These are phyloP conservation scores for Diaporthe helianthi DNA, from an alignment of 2,329 filamentous ascomycete genomes.

Conservation along the genomic window DNA sequence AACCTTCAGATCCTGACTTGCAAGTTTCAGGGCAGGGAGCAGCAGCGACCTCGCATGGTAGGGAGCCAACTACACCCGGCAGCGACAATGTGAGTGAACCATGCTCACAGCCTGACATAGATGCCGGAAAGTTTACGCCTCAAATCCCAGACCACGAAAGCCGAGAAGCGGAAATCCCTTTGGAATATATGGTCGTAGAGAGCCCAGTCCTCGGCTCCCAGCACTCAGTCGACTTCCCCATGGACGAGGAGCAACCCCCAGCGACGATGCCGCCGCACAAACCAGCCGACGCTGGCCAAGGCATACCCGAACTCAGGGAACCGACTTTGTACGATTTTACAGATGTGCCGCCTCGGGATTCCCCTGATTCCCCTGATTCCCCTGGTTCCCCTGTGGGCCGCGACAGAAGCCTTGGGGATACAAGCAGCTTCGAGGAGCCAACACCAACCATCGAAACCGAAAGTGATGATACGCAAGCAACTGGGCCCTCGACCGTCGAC, in stretches of 20 bases:
- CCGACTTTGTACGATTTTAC: background rate
- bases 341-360: no score
- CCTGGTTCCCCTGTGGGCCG: conserved; percentile 3
- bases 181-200: conserved; percentile 37
- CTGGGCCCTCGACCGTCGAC: conserved; percentile 42
- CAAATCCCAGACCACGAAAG: conserved; percentile 35
- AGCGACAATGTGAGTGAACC: conserved; percentile 36
- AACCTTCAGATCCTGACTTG: conserved; percentile 29
- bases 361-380: background rate
- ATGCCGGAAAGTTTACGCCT: conserved; percentile 33
- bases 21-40: conserved; percentile 28
- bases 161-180: conserved; percentile 27
- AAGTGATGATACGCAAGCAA: conserved; percentile 24
- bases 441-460: conserved; percentile 32
- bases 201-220: conserved; percentile 43
- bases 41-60: conserved; percentile 28
- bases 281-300: background rate
- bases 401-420: conserved; percentile 20
- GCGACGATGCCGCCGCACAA: background rate
- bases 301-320: conserved; percentile 1
- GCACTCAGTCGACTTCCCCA: conserved; percentile 37
- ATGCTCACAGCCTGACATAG: conserved; percentile 34
- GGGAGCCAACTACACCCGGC: conserved; percentile 30
- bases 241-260: background rate
- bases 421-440: conserved; percentile 25